phyloP scores from a whole-genome alignment of 164 flowering plant species.

The Vitis labrusca region DNA sequence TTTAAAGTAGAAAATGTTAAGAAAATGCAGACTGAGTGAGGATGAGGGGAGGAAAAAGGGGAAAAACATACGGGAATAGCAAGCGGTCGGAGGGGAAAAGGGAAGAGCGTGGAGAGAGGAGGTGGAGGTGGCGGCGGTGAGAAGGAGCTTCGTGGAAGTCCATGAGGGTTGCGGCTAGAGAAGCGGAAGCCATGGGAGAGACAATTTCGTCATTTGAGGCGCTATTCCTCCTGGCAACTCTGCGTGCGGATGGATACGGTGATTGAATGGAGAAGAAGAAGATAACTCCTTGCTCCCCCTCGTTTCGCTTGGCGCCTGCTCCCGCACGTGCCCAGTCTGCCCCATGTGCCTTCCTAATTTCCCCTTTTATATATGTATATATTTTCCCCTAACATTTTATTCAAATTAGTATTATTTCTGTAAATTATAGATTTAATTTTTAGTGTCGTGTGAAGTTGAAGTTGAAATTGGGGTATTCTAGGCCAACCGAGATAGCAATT shows the following conservation, averaged over 20 bases:
- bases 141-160: conserved; percentile 27
- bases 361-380: neutral
- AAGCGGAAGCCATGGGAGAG: conserved; percentile 21
- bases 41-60: neutral
- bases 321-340: neutral
- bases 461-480: no score
- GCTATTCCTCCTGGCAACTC: neutral
- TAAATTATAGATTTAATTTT: no score
- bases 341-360: neutral
- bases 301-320: conserved; percentile 3
- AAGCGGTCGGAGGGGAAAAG: conserved; percentile 15
- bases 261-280: no score
- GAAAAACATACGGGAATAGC: conserved; percentile 29
- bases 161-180: conserved; percentile 18
- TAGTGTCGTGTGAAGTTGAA: no score
- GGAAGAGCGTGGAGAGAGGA: conserved; percentile 21
- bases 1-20: no score
- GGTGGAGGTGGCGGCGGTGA: conserved; percentile 10
- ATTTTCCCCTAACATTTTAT: no score
- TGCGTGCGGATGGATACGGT: no score
- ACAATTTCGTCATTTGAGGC: conserved; percentile 15
- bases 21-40: no score
- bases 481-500: no score
- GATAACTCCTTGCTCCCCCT: no score
- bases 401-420: no score